These are phyloP conservation scores for Pachyrhizus erosus DNA, from an alignment of 306 rosid genomes.

Conservation along the genomic window DNA sequence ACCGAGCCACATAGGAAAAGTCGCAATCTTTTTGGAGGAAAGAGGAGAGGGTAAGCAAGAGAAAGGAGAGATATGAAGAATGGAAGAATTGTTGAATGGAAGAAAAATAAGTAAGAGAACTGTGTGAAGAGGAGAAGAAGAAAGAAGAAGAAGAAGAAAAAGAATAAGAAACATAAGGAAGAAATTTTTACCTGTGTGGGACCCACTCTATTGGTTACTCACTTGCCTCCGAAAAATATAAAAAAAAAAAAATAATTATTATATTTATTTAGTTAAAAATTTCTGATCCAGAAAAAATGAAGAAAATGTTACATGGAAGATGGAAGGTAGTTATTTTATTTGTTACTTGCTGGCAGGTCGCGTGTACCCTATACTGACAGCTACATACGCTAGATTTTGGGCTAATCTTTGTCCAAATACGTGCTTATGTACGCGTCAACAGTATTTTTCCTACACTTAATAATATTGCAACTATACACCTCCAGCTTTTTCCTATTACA, in stretches of 20 bases:
- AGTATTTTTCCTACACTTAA: not conserved
- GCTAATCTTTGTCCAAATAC: constrained; percentile 43
- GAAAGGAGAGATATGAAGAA: constrained; percentile 45
- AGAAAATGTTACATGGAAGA: not conserved
- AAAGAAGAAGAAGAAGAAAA: not conserved
- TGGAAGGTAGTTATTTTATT: not conserved
- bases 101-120: constrained; percentile 34
- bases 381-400: constrained; percentile 52
- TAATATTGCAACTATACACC: constrained; percentile 14
- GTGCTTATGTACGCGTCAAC: constrained; percentile 28
- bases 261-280: not conserved
- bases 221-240: constrained; percentile 20
- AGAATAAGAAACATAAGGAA: constrained; percentile 23
- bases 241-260: not conserved
- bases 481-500: not conserved
- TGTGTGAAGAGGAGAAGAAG: constrained; percentile 7
- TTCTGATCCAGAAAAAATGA: not conserved
- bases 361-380: constrained; percentile 27
- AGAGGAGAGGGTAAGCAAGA: constrained; percentile 39
- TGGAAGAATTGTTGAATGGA: constrained; percentile 36
- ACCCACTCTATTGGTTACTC: constrained; percentile 42
- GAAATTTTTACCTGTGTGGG: constrained; percentile 46
- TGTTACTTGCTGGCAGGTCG: constrained; percentile 12
- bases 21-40: constrained; percentile 39
- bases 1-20: constrained; percentile 32